Evolutionary conservation across 441 rosid species (phyloP).

Genomic region (Mallotus repandus): DNA sequence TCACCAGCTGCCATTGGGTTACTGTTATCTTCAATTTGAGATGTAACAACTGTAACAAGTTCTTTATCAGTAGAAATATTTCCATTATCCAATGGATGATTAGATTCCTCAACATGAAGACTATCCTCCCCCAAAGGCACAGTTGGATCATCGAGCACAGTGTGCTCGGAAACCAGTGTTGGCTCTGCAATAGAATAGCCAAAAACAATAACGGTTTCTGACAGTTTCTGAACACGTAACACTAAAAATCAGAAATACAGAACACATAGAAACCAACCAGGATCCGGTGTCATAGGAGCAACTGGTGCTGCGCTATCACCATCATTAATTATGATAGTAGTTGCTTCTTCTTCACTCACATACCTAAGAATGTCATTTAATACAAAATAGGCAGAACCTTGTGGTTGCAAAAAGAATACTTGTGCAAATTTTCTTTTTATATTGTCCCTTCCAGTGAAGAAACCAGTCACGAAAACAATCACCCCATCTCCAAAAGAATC

Average conservation of each 20-base stretch:
- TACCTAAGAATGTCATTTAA: conserved; percentile 79
- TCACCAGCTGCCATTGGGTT: background rate
- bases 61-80: conserved; percentile 57
- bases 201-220: background rate
- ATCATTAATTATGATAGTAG: conserved; percentile 31
- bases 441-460: conserved; percentile 66
- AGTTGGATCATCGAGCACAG: conserved; percentile 36
- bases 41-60: conserved; percentile 35
- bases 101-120: conserved; percentile 48
- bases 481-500: conserved; percentile 74
- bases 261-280: conserved; percentile 52
- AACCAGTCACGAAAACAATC: conserved; percentile 83
- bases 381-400: conserved; percentile 63
- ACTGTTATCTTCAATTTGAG: conserved; percentile 28
- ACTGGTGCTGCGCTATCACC: conserved; percentile 37
- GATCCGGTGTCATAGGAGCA: conserved; percentile 42
- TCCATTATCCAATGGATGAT: conserved; percentile 51
- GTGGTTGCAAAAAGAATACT: conserved; percentile 82
- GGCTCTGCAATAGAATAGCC: conserved; percentile 43
- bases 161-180: conserved; percentile 30
- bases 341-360: conserved; percentile 52
- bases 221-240: background rate
- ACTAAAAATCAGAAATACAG: conserved; percentile 8
- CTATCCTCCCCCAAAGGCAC: conserved; percentile 51
- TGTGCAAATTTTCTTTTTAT: conserved; percentile 75